Evolutionary conservation across 495 filamentous ascomycete genomes (phyloP).

Genomic region (Aspergillus hancockii): DNA sequence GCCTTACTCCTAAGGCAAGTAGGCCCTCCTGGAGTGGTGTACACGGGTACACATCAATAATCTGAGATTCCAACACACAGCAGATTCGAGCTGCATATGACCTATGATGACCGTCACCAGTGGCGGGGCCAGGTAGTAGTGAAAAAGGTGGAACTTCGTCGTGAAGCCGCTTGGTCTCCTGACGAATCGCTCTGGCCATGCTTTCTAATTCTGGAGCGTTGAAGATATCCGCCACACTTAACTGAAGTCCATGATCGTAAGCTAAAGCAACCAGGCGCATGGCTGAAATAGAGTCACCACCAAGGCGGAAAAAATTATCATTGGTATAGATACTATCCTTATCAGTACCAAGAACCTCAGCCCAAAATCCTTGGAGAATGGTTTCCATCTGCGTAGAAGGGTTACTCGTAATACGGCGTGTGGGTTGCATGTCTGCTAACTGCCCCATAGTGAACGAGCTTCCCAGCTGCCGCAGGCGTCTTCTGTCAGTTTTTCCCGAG

Average conservation of each 20-base stretch:
- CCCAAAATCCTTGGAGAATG: conserved; percentile 16
- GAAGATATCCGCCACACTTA: conserved; percentile 33
- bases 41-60: conserved; percentile 50
- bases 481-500: too few species aligned
- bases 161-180: not conserved
- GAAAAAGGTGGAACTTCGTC: not conserved
- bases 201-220: not conserved
- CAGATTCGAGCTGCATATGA: too few species aligned
- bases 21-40: conserved; percentile 55
- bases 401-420: too few species aligned
- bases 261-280: conserved; percentile 37
- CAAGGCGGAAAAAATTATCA: conserved; percentile 36
- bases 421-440: too few species aligned
- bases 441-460: too few species aligned
- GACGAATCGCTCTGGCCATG: not conserved
- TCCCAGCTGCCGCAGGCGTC: too few species aligned
- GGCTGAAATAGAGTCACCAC: conserved; percentile 40
- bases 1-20: conserved; percentile 30
- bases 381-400: too few species aligned
- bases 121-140: too few species aligned
- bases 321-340: conserved; percentile 17
- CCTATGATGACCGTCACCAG: too few species aligned
- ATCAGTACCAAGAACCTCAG: conserved; percentile 9
- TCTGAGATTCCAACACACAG: too few species aligned
- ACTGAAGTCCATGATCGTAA: conserved; percentile 19